These are phyloP conservation scores for Cutaneotrichosporon spelunceum DNA, from an alignment of 1,284 basidiomycete species.

Conservation along the genomic window DNA sequence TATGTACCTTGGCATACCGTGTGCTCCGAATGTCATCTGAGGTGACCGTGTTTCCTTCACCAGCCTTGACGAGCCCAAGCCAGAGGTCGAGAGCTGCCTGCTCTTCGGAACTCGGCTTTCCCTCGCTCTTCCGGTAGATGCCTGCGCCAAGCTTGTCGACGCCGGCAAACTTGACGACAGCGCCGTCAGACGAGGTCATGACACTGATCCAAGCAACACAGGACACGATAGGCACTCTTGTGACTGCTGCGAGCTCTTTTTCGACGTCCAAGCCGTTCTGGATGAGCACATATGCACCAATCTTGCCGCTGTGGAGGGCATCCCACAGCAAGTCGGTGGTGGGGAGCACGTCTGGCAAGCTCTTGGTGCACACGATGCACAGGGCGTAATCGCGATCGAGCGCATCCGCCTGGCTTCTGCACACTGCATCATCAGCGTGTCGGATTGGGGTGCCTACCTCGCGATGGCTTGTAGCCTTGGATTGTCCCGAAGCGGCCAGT, in stretches of 20 bases:
- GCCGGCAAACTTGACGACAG: constrained; percentile 41
- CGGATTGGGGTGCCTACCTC: constrained; percentile 51
- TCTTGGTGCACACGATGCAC: constrained; percentile 69
- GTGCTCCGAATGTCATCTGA: constrained; percentile 36
- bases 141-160: constrained; percentile 38
- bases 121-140: constrained; percentile 26
- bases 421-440: constrained; percentile 52
- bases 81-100: constrained; percentile 29
- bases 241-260: constrained; percentile 58
- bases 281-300: constrained; percentile 62
- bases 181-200: constrained; percentile 35
- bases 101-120: constrained; percentile 21
- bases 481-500: constrained; percentile 63
- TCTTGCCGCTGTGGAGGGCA: constrained; percentile 58
- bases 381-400: constrained; percentile 60
- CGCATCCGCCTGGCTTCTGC: constrained; percentile 60
- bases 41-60: constrained; percentile 26
- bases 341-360: constrained; percentile 64
- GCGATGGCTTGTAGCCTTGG: constrained; percentile 61
- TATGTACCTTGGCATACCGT: constrained; percentile 37
- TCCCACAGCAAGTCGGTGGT: constrained; percentile 62
- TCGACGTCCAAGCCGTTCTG: constrained; percentile 72
- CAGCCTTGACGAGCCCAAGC: constrained; percentile 26
- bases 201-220: constrained; percentile 41
- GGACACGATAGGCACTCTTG: constrained; percentile 39